A percentile compares a stretch with the other conserved stretches of the same genome.
These are phyloP conservation scores for Hymenochaete sp. DNA, from an alignment of 1,284 basidiomycete species.

Conservation along the genomic window DNA sequence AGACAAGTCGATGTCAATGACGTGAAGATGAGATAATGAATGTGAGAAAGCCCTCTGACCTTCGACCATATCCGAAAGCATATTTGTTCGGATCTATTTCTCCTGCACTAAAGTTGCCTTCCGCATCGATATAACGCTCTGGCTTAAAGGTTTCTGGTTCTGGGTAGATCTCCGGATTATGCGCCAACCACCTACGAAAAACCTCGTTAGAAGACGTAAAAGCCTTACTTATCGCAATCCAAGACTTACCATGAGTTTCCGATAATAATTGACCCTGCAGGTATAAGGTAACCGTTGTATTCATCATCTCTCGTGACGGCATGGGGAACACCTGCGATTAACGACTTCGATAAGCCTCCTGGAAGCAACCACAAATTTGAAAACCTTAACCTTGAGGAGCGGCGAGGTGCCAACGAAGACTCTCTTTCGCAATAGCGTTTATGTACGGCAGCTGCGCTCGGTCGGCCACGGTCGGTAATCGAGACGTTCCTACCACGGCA, in stretches of 20 bases:
- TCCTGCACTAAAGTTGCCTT: no score
- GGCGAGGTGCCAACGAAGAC: constrained; percentile 50
- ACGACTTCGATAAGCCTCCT: no score
- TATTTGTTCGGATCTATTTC: constrained; percentile 13
- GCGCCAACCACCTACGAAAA: no score
- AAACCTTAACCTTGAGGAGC: no score
- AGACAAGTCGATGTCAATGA: no score
- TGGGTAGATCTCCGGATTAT: neutral
- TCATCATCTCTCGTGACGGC: constrained; percentile 41
- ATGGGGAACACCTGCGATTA: constrained; percentile 20
- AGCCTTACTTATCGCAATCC: no score
- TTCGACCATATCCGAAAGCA: constrained; percentile 16
- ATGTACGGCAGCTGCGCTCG: constrained; percentile 52
- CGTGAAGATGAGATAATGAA: no score
- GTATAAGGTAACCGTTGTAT: constrained; percentile 44
- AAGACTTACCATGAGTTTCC: no score
- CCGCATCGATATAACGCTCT: neutral
- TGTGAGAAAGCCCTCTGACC: no score
- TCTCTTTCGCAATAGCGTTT: constrained; percentile 52
- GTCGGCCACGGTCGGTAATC: constrained; percentile 55
- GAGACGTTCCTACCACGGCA: constrained; percentile 46
- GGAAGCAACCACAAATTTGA: no score
- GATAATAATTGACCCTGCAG: constrained; percentile 41
- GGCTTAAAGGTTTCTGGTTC: neutral
- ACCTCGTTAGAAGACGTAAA: no score